These are phyloP conservation scores for Zymoseptoria tritici DNA, from an alignment of 2,329 filamentous ascomycete species.

Conservation along the genomic window DNA sequence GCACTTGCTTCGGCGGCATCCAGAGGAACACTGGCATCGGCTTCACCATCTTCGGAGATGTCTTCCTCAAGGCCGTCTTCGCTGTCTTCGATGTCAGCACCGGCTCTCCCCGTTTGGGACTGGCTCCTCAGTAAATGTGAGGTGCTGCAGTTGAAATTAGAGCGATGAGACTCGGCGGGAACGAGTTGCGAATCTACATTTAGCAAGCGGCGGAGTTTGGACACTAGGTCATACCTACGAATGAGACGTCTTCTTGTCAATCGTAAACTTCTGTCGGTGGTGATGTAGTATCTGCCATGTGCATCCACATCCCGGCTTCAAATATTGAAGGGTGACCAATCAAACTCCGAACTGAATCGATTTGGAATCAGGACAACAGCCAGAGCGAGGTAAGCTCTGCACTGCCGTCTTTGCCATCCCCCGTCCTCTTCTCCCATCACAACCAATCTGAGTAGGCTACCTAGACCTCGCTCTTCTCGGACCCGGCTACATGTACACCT, in stretches of 20 bases:
- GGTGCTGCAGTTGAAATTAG: background rate
- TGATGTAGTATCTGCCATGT: no score
- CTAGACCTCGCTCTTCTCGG: no score
- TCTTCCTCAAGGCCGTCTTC: slow-evolving; percentile 66
- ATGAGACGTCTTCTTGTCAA: background rate
- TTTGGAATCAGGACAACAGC: no score
- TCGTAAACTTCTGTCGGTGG: no score
- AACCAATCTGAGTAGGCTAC: no score
- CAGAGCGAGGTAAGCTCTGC: no score
- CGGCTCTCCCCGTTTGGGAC: slow-evolving; percentile 36
- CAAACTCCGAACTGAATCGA: no score
- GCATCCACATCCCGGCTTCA: no score
- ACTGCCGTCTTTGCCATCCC: no score
- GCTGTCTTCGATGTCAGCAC: slow-evolving; percentile 58
- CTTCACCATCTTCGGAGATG: slow-evolving; percentile 65
- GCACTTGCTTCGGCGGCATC: slow-evolving; percentile 66
- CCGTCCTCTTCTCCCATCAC: no score
- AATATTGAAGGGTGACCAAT: no score
- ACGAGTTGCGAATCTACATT: background rate
- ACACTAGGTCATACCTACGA: background rate
- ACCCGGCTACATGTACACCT: no score
- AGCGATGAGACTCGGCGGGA: background rate
- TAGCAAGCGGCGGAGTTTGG: background rate
- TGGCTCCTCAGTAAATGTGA: slow-evolving; percentile 32
- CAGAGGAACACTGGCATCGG: slow-evolving; percentile 55